Conservation (phyloP, 2,329 filamentous ascomycete genomes). For the Pestalotiopsis sp. region DNA sequence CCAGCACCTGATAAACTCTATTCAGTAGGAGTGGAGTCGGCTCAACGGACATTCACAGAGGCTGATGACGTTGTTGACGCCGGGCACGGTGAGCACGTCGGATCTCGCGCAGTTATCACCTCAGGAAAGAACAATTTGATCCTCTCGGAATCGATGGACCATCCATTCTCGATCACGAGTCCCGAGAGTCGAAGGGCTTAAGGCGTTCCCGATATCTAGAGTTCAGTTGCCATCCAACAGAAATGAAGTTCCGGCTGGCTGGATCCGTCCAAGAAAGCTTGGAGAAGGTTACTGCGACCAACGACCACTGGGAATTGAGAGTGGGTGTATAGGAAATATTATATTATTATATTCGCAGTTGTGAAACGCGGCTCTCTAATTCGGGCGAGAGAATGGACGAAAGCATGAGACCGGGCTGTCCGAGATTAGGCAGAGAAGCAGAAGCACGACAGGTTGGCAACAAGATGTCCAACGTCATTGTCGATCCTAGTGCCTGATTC, state of each 20-base stretch:
- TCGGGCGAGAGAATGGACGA: neutral
- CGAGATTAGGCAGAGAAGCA: neutral
- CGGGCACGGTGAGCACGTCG: neutral
- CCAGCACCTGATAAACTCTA: neutral
- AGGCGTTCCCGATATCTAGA: no score
- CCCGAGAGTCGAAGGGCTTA: no score
- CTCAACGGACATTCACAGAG: neutral
- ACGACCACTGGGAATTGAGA: neutral
- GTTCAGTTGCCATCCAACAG: no score
- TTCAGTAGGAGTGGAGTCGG: neutral
- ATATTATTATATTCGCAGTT: neutral
- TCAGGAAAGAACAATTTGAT: no score
- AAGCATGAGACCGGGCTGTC: neutral
- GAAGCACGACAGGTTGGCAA: neutral
- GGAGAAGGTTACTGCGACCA: neutral
- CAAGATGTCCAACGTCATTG: neutral
- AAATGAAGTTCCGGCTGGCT: no score
- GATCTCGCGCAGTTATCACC: neutral
- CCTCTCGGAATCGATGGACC: no score
- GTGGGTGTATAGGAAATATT: neutral
- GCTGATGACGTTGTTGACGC: neutral
- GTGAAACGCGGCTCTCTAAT: neutral
- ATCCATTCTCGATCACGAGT: no score
- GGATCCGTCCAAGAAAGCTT: neutral
- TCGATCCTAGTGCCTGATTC: neutral